phyloP scores from a whole-genome alignment of 768 basidiomycete species.

The Termitomyces sp. region DNA sequence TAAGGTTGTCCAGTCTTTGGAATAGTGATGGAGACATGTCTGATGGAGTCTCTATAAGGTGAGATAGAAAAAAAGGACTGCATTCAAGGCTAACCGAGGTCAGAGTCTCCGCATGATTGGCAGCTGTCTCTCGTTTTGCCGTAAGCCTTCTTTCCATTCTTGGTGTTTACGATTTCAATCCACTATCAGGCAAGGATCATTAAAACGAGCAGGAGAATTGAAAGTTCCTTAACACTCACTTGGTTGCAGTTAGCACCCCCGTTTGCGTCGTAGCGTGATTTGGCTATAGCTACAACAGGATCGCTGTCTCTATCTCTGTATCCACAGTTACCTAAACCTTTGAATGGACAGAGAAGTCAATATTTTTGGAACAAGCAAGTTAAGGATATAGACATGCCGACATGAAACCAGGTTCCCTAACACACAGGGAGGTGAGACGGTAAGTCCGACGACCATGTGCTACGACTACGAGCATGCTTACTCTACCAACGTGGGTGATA shows the following conservation, averaged over 20 bases:
- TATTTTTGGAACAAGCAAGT: neutral
- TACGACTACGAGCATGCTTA: conserved; percentile 25
- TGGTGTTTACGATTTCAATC: conserved; percentile 54
- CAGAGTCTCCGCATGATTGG: conserved; percentile 40
- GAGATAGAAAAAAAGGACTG: neutral
- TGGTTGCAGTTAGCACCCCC: conserved; percentile 53
- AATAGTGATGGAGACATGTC: conserved; percentile 68
- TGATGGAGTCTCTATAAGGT: conserved; percentile 18
- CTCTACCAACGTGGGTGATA: conserved; percentile 47
- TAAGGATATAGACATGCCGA: conserved; percentile 25
- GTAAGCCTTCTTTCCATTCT: conserved; percentile 42
- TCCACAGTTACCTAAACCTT: conserved; percentile 61
- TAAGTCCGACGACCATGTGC: conserved; percentile 1
- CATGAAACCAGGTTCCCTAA: conserved; percentile 67
- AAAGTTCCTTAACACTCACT: conserved; percentile 29
- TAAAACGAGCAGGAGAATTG: conserved; percentile 2
- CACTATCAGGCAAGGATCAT: conserved; percentile 32
- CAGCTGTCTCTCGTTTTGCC: conserved; percentile 56
- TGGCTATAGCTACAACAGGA: conserved; percentile 57
- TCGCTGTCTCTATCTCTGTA: conserved; percentile 39
- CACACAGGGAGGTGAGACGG: neutral
- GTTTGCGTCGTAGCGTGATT: conserved; percentile 43
- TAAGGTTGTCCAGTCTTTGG: conserved; percentile 40
- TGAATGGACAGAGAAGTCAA: conserved; percentile 10
- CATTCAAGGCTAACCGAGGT: conserved; percentile 42